Evolutionary conservation across 2,329 filamentous ascomycete species (phyloP).

Genomic region (Elsinoe fawcettii): DNA sequence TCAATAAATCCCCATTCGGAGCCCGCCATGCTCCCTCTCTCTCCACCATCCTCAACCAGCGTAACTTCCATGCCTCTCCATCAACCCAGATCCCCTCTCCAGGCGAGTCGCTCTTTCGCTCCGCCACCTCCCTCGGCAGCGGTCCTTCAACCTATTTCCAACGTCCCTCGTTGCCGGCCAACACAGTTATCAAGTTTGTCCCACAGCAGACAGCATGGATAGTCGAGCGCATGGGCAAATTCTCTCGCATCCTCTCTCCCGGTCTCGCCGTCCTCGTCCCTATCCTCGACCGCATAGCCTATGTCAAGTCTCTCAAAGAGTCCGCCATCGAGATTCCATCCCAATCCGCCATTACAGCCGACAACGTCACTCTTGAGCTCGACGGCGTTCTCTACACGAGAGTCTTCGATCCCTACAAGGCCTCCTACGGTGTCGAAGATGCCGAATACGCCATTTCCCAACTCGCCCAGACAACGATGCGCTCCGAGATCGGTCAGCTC

Average conservation of each 20-base stretch:
- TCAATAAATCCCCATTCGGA: neutral
- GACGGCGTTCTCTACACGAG: constrained; percentile 93
- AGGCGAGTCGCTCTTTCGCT: constrained; percentile 30
- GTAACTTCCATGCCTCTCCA: constrained; percentile 22
- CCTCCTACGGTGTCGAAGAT: constrained; percentile 96
- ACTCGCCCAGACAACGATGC: constrained; percentile 97
- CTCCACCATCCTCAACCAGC: constrained; percentile 27
- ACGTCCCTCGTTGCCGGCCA: constrained; percentile 64
- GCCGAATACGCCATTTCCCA: constrained; percentile 98
- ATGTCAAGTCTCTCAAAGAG: constrained; percentile 97
- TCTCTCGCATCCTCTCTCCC: constrained; percentile 84
- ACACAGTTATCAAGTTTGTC: constrained; percentile 92
- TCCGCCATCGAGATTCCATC: constrained; percentile 92
- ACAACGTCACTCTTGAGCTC: constrained; percentile 94
- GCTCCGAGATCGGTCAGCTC: constrained; percentile 93
- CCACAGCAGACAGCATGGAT: constrained; percentile 99
- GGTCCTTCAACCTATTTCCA: constrained; percentile 32
- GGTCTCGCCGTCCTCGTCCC: constrained; percentile 83
- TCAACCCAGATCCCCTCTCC: constrained; percentile 23
- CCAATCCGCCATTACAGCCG: constrained; percentile 94
- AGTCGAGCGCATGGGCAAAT: constrained; percentile 98
- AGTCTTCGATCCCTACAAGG: constrained; percentile 97
- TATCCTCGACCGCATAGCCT: constrained; percentile 90
- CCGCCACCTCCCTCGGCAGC: constrained; percentile 19
- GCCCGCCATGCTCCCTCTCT: constrained; percentile 28